Evolutionary conservation across 2,329 filamentous ascomycete species (phyloP), one percentile per base, ranked within the genome.

Genomic region (Leptographium procerum): DNA sequence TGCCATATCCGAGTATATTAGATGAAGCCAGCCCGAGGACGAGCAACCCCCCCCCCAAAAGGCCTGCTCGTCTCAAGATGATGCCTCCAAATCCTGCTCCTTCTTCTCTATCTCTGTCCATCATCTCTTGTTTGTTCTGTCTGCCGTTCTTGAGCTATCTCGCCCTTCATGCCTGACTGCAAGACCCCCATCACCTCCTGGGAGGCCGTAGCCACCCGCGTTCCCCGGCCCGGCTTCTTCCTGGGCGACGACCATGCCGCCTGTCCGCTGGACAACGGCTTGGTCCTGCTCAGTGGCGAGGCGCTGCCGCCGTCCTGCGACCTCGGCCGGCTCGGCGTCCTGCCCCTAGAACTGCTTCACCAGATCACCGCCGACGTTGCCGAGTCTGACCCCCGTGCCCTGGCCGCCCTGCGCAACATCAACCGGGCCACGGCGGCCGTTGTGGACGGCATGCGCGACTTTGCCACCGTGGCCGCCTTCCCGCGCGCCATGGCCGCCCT

Each of bases 191-290:
- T 55, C 5, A 51, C 59, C 52, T 43, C 52, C 5, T 63, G 62
- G 62, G 55, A 59, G 40, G 61, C 60, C 10, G 59, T 59, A 19
- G 59, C 57, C 57, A 60, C 59, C 54, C 62, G 62, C 19, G 59
- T 61, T 43, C 62, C 62, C 1, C 60, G 61, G 19, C 62, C 62
- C 1, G 62, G 62, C 40, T 63, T 62, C 58, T 63, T 63, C 24
- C 59, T 62, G 16, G 62, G 62, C n/a, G 62, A 63, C 29, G 61
- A 62, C 52, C 22, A 19, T 8, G 51, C 43, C 11, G 31, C 51
- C 34, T 54, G 59, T 52, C 47, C 57, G 28, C 48, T 63, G 54
- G 34, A 34, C 53, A 62, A 51, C 29, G 28, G 19, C 11, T n/a
- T 50, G 8, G 55, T 63, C 26, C 52, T 63, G 13, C 56, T 57